Evolutionary conservation across 2,329 filamentous ascomycete genomes (phyloP).

Genomic region (Colletotrichum navitas): DNA sequence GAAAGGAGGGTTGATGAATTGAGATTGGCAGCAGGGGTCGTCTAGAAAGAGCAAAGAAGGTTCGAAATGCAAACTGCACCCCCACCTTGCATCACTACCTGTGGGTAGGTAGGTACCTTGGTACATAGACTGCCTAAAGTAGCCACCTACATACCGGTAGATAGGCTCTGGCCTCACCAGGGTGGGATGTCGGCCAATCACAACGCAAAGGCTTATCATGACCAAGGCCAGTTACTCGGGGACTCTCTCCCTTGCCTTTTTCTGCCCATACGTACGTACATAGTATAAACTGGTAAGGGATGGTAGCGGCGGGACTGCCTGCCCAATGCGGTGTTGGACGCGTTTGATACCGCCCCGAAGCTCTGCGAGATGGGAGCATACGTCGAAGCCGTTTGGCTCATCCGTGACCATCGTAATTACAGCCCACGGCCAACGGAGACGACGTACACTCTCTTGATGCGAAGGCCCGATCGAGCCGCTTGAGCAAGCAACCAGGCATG

Average conservation of each 20-base stretch:
- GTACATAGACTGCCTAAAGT: background rate
- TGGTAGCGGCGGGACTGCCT: slow-evolving; percentile 35
- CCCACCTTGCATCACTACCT: slow-evolving; percentile 16
- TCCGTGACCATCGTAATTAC: background rate
- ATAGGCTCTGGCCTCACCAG: background rate
- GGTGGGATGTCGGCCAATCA: slow-evolving; percentile 32
- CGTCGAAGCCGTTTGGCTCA: slow-evolving; percentile 2
- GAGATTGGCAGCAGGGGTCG: slow-evolving; percentile 17
- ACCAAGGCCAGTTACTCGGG: slow-evolving; percentile 34
- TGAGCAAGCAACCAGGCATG: background rate
- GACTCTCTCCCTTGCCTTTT: slow-evolving; percentile 16
- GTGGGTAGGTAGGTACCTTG: background rate
- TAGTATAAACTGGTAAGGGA: slow-evolving; percentile 12
- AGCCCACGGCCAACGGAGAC: background rate
- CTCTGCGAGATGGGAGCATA: background rate
- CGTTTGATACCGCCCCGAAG: slow-evolving; percentile 16
- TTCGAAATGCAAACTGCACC: slow-evolving; percentile 22
- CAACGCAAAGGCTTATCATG: slow-evolving; percentile 25
- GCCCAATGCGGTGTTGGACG: slow-evolving; percentile 19
- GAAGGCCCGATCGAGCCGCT: background rate
- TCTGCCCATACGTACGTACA: slow-evolving; percentile 12
- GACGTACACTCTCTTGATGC: background rate
- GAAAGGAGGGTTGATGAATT: slow-evolving; percentile 5
- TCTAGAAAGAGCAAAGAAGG: slow-evolving; percentile 35
- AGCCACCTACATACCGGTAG: background rate